Percentiles rank a stretch among this genome's conserved stretches.
Evolutionary conservation across 2,329 filamentous ascomycete species (phyloP).

Genomic region (Cryoendolithus antarcticus): DNA sequence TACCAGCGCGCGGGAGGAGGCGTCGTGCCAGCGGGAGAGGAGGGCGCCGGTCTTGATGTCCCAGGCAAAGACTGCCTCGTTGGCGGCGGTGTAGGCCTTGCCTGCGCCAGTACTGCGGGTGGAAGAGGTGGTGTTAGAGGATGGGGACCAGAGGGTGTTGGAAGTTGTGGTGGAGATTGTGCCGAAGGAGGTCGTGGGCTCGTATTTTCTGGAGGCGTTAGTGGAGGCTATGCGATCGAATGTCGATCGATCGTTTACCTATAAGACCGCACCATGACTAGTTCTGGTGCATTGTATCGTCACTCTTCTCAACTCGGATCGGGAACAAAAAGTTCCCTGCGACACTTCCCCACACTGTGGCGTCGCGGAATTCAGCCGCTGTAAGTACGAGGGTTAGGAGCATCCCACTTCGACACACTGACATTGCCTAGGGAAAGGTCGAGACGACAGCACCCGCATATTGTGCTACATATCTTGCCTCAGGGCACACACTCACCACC

Average conservation of each 20-base stretch:
- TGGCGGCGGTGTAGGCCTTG: slow-evolving; percentile 75
- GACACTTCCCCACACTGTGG: too few species aligned
- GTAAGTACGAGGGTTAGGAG: too few species aligned
- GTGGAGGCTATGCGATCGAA: background rate
- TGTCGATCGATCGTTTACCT: slow-evolving; percentile 5
- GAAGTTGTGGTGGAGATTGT: slow-evolving; percentile 78
- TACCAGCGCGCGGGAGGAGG: slow-evolving; percentile 67
- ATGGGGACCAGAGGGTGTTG: slow-evolving; percentile 71
- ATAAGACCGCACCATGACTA: slow-evolving; percentile 67
- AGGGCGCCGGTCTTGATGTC: slow-evolving; percentile 94
- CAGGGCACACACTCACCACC: too few species aligned
- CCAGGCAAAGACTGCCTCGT: slow-evolving; percentile 92
- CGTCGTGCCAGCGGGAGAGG: slow-evolving; percentile 71
- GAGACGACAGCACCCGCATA: too few species aligned
- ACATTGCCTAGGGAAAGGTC: too few species aligned
- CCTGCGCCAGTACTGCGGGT: slow-evolving; percentile 59
- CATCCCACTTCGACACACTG: too few species aligned
- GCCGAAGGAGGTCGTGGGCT: slow-evolving; percentile 85
- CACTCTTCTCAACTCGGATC: background rate
- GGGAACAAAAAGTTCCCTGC: too few species aligned
- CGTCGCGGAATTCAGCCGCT: too few species aligned
- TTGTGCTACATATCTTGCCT: too few species aligned
- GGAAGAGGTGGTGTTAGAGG: slow-evolving; percentile 28
- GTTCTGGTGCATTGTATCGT: too few species aligned
- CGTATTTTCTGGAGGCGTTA: slow-evolving; percentile 72